Evolutionary conservation across 2,329 filamentous ascomycete species (phyloP), one percentile per base, ranked within the genome.

Genomic region (Metarhizium brunneum): DNA sequence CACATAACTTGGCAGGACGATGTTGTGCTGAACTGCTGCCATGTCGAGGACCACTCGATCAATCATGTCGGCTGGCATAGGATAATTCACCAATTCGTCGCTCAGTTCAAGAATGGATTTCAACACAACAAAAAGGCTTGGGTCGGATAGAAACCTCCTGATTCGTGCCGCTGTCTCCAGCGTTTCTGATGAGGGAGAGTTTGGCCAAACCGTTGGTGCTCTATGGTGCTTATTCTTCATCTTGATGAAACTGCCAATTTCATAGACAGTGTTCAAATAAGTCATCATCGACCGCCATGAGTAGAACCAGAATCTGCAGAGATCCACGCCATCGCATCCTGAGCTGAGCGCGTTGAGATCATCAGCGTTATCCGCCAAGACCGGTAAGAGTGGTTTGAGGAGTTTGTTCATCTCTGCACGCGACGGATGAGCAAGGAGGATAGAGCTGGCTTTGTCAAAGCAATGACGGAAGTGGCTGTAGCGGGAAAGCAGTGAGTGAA

Each of bases 1-100:
- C 30, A 69, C 59, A 36, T 63, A 69, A 53, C 66, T 70, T 47
- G 68, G 68, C 8, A 63, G 53, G 4, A 67, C 63, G 3, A 68
- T 52, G 35, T 61, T 60, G 40, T 58, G 56, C 13, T 60, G 55
- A 25, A 69, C 61, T 16, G 68, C 68, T 49, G 65, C 59, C 50
- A 70, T 57, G 54, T 70, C 68, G 48, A 68, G 58, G 25, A 66
- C 54, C 30, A 69, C 59, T 14, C 47, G 55, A 47, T 68, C 61
- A 30, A 68, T 52, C 45, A 67, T 63, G n/a, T 60, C 53, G 35
- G 58, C 53, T 7, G 66, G 63, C 35, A 68, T 47, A 16, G 56
- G 50, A 4, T 54, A 50, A 2, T 11, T n/a, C 14, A 18, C 11
- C 10, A n/a, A 8, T 38, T 49, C 6, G 35, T 40, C 47, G 57